phyloP scores from a whole-genome alignment of 129 eudicot species.

The Daucus carota region DH1_v3.0 NC_030388.2:28302001-28302500 shows the following conservation, averaged over 20 bases:
- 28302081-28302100: not conserved
- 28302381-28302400: not conserved
- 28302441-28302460: not conserved
- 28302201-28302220: constrained; percentile 30
- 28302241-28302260: constrained; percentile 27
- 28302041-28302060: not conserved
- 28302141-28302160: not conserved
- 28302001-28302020: not conserved
- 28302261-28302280: constrained; percentile 25
- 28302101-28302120: not conserved
- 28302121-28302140: not conserved
- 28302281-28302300: constrained; percentile 35
- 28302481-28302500: not conserved
- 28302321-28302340: constrained; percentile 3
- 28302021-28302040: not conserved
- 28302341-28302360: not conserved
- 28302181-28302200: not conserved
- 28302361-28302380: not conserved
- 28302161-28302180: not conserved
- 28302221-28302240: constrained; percentile 25
- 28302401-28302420: not conserved
- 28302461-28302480: not conserved
- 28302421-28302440: not conserved
- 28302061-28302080: not conserved
- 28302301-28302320: constrained; percentile 22